Evolutionary conservation across 768 basidiomycete species (phyloP).

Genomic region (Candolleomyces efflorescens): DNA sequence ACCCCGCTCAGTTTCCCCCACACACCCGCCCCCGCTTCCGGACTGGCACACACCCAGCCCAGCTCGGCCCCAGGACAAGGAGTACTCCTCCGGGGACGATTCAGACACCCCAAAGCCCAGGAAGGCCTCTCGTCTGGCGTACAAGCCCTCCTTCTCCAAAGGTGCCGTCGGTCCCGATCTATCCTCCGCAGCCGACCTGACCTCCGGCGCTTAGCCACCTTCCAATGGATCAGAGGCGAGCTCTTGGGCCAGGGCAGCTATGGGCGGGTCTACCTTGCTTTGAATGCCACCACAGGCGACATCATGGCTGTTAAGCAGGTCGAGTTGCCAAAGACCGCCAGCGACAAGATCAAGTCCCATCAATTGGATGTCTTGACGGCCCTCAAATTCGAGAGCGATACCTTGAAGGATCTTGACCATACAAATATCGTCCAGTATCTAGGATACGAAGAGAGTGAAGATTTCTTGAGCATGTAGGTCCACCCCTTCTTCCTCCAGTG

Average conservation of each 20-base stretch:
- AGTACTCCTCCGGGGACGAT: neutral
- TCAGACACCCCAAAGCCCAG: neutral
- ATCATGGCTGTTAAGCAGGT: slow-evolving; percentile 97
- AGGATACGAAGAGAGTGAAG: slow-evolving; percentile 87
- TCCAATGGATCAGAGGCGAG: slow-evolving; percentile 92
- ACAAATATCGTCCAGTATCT: slow-evolving; percentile 97
- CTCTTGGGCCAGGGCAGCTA: slow-evolving; percentile 93
- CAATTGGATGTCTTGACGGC: slow-evolving; percentile 73
- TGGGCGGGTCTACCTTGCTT: slow-evolving; percentile 85
- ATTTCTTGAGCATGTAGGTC: slow-evolving; percentile 87
- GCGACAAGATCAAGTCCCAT: slow-evolving; percentile 62
- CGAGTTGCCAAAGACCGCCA: slow-evolving; percentile 72
- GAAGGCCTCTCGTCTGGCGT: neutral
- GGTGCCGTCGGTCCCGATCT: slow-evolving; percentile 1
- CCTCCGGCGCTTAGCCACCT: slow-evolving; percentile 44
- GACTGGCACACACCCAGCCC: neutral
- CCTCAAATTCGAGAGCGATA: slow-evolving; percentile 86
- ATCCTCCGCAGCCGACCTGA: slow-evolving; percentile 12
- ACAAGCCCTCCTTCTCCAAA: slow-evolving; percentile 6
- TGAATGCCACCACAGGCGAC: slow-evolving; percentile 88
- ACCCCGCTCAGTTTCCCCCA: neutral
- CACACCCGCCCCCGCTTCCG: neutral
- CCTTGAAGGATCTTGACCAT: slow-evolving; percentile 94
- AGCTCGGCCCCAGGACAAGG: neutral
- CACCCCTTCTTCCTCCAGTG: neutral